These are phyloP conservation scores for Claviceps sp. DNA, from an alignment of 2,329 filamentous ascomycete species.

Conservation along the genomic window DNA sequence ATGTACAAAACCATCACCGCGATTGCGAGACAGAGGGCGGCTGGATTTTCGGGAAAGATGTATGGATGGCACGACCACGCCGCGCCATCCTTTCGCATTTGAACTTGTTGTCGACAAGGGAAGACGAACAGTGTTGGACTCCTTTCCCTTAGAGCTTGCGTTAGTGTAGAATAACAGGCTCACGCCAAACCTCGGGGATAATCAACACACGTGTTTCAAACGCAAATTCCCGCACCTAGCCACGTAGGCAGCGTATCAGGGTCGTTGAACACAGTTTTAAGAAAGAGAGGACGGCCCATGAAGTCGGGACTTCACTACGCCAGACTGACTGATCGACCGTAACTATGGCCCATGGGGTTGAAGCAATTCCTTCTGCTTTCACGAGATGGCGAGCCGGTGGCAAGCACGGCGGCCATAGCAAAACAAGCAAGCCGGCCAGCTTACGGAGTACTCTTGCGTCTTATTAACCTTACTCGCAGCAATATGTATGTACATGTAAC, in stretches of 20 bases:
- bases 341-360: no score
- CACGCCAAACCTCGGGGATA: slow-evolving; percentile 1
- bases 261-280: no score
- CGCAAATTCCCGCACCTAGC: no score
- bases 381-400: not conserved
- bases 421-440: not conserved
- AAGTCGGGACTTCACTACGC: no score
- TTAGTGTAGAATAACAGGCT: slow-evolving; percentile 6
- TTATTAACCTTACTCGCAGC: no score
- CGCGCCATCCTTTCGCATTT: no score
- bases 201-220: not conserved
- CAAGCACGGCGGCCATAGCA: not conserved
- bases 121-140: not conserved
- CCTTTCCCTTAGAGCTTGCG: not conserved
- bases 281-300: no score
- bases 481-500: no score
- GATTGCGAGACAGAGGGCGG: slow-evolving; percentile 10
- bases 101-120: slow-evolving; percentile 1
- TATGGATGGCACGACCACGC: slow-evolving; percentile 18
- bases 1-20: slow-evolving; percentile 12
- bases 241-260: no score
- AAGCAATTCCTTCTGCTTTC: not conserved
- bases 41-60: slow-evolving; percentile 17
- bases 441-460: no score
- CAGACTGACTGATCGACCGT: no score